These are phyloP conservation scores for Eucalyptus caleyi DNA, from an alignment of 345 rosid species.

Conservation along the genomic window DNA sequence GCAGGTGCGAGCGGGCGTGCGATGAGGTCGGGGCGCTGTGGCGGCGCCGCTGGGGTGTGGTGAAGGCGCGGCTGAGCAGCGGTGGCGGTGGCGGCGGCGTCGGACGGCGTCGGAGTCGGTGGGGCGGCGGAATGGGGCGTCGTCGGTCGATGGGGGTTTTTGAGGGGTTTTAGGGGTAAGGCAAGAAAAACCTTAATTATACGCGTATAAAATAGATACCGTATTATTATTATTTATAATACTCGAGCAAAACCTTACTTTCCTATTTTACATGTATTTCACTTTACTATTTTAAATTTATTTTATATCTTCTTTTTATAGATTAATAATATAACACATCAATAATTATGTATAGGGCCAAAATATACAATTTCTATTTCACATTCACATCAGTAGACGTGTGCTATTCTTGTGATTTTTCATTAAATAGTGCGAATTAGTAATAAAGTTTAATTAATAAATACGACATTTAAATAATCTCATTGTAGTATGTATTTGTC, in stretches of 20 bases:
- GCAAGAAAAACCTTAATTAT: not conserved
- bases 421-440: rapidly evolving
- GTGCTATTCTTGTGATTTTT: not conserved
- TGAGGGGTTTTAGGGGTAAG: not conserved
- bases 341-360: not conserved
- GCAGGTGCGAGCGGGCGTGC: not conserved
- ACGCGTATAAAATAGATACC: not conserved
- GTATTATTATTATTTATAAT: not conserved
- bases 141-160: not conserved
- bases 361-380: not conserved
- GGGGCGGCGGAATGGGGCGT: not conserved
- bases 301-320: not conserved
- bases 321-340: rapidly evolving
- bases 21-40: not conserved
- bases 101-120: not conserved
- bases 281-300: too few species aligned
- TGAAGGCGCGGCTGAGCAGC: not conserved
- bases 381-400: not conserved
- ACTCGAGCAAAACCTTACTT: not conserved
- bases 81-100: not conserved
- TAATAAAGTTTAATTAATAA: too few species aligned
- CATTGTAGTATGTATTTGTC: not conserved
- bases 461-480: not conserved
- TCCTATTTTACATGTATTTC: too few species aligned
- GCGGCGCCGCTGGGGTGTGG: not conserved